Evolutionary conservation across 2,329 filamentous ascomycete species (phyloP).

Genomic region (Didymosphaeria variabile): DNA sequence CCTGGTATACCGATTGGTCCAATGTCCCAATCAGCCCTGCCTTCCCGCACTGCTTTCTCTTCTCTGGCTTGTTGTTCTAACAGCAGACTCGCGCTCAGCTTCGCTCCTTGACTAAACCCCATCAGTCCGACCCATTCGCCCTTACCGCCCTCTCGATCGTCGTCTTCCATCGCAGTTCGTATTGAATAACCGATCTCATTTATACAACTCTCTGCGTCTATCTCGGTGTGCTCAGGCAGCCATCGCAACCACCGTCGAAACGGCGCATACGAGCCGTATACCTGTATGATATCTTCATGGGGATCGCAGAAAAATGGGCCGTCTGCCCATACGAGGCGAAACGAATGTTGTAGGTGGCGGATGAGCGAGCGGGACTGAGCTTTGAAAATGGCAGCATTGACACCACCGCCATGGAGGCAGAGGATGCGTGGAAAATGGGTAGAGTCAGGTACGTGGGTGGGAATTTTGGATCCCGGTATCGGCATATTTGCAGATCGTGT

Average conservation of each 20-base stretch:
- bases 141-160: slow-evolving; percentile 50
- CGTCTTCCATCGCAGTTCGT: slow-evolving; percentile 55
- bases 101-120: slow-evolving; percentile 62
- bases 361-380: slow-evolving; percentile 70
- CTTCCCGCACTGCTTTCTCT: slow-evolving; percentile 38
- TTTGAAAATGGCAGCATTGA: slow-evolving; percentile 74
- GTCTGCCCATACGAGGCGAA: slow-evolving; percentile 77
- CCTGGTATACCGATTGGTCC: slow-evolving; percentile 37
- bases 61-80: slow-evolving; percentile 67
- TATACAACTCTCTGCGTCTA: slow-evolving; percentile 60
- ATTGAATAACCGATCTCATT: slow-evolving; percentile 59
- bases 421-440: slow-evolving; percentile 70
- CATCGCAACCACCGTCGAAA: slow-evolving; percentile 73
- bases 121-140: slow-evolving; percentile 61
- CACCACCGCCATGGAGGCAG: slow-evolving; percentile 82
- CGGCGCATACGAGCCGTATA: slow-evolving; percentile 72
- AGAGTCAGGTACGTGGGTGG: slow-evolving; percentile 36
- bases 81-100: slow-evolving; percentile 56
- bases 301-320: slow-evolving; percentile 71
- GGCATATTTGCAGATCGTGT: neutral
- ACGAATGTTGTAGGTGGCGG: slow-evolving; percentile 61
- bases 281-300: slow-evolving; percentile 68
- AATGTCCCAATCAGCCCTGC: slow-evolving; percentile 25
- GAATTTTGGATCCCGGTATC: slow-evolving; percentile 30
- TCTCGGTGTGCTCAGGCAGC: slow-evolving; percentile 64